Percentiles rank a stretch among this genome's conserved stretches.
Evolutionary conservation across 768 basidiomycete genomes (phyloP).

Genomic region (Russula olivacea): DNA sequence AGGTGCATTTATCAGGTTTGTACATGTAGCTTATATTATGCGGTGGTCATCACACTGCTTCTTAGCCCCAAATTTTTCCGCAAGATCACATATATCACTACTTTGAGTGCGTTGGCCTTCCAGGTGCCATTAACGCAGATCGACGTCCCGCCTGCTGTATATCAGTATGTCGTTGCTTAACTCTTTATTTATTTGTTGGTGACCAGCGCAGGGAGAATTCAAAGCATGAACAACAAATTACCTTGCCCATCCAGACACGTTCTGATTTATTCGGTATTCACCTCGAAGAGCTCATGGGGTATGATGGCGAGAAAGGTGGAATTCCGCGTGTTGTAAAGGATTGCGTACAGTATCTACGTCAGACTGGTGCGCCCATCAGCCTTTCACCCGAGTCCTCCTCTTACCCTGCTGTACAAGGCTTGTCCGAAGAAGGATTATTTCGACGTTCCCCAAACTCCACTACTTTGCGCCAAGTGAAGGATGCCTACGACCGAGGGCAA

Average conservation of each 20-base stretch:
- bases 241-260: constrained; percentile 52
- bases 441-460: constrained; percentile 71
- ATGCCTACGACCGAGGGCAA: constrained; percentile 81
- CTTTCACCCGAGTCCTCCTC: background rate
- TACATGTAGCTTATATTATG: background rate
- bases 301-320: constrained; percentile 72
- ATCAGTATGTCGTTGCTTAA: constrained; percentile 50
- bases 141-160: constrained; percentile 76
- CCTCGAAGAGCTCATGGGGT: constrained; percentile 79
- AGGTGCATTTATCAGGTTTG: constrained; percentile 80
- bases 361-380: constrained; percentile 37
- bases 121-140: constrained; percentile 83
- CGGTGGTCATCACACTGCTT: background rate
- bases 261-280: constrained; percentile 75
- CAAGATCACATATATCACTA: constrained; percentile 71
- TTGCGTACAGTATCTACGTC: constrained; percentile 62
- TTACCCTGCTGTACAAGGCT: constrained; percentile 30
- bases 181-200: background rate
- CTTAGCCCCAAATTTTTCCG: constrained; percentile 82
- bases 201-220: constrained; percentile 58
- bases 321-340: constrained; percentile 79
- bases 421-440: constrained; percentile 76
- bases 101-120: constrained; percentile 70
- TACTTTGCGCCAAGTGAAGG: constrained; percentile 65
- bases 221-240: constrained; percentile 65